Evolutionary conservation across 2,329 filamentous ascomycete species (phyloP).

Genomic region (Colletotrichum agaves): DNA sequence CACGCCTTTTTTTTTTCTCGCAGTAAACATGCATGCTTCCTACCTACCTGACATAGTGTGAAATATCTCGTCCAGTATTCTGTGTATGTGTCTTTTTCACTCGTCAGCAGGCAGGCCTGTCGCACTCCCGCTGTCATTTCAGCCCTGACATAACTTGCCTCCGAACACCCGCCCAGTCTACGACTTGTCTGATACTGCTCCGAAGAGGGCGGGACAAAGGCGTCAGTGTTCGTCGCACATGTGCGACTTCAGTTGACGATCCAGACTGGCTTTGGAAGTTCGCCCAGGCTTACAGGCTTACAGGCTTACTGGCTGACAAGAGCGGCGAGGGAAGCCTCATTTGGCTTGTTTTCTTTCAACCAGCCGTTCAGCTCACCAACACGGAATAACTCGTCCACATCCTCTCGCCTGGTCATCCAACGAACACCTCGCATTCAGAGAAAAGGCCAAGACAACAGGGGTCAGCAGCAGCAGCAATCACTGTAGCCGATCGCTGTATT

Average conservation of each 20-base stretch:
- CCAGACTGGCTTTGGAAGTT: not conserved
- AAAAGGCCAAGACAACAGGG: not conserved
- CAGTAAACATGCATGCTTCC: too few relatives aligned
- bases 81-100: not conserved
- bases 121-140: not conserved
- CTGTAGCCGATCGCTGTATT: not conserved
- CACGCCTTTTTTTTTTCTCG: too few relatives aligned
- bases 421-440: not conserved
- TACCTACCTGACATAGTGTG: too few relatives aligned
- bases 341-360: not conserved
- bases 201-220: not conserved
- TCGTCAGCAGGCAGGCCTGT: not conserved
- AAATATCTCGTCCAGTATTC: not conserved
- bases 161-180: constrained; percentile 6
- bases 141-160: not conserved
- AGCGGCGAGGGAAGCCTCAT: not conserved
- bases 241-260: constrained; percentile 1
- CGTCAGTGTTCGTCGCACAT: not conserved
- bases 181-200: not conserved
- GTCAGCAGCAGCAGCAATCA: not conserved
- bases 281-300: not conserved
- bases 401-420: constrained; percentile 1
- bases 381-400: not conserved
- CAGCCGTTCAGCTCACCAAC: not conserved
- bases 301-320: not conserved